Conservation (phyloP, 1,139 yeast genomes). For the Protomyces macrosporus region DNA sequence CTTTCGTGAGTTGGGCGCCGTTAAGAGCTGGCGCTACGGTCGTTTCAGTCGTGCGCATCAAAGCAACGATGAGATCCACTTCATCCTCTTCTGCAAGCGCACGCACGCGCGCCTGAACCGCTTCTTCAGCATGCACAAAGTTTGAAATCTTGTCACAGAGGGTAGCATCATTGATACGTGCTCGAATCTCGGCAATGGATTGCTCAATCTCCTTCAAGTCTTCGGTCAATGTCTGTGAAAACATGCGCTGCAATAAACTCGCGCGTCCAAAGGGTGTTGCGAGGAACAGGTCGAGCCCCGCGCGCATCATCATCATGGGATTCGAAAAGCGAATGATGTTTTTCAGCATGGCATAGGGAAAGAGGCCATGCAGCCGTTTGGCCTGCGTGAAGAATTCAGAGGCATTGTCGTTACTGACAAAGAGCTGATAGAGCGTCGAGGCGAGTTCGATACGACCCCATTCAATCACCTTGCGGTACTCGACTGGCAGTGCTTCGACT, state of each 20-base stretch:
- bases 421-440: slow-evolving; percentile 71
- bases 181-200: slow-evolving; percentile 49
- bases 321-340: slow-evolving; percentile 75
- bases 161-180: slow-evolving; percentile 39
- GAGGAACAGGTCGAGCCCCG: slow-evolving; percentile 69
- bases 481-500: slow-evolving; percentile 61
- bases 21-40: slow-evolving; percentile 29
- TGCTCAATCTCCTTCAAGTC: slow-evolving; percentile 64
- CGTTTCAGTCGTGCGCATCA: slow-evolving; percentile 33
- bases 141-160: slow-evolving; percentile 35
- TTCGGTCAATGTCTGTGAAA: slow-evolving; percentile 69
- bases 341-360: slow-evolving; percentile 72
- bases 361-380: slow-evolving; percentile 59
- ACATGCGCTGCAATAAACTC: slow-evolving; percentile 65
- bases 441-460: slow-evolving; percentile 81
- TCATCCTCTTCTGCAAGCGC: slow-evolving; percentile 33
- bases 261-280: slow-evolving; percentile 70
- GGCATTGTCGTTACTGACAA: slow-evolving; percentile 74
- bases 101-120: slow-evolving; percentile 33
- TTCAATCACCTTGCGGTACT: slow-evolving; percentile 63
- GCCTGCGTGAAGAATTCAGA: slow-evolving; percentile 66
- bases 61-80: slow-evolving; percentile 35
- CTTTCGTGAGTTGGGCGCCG: slow-evolving; percentile 30
- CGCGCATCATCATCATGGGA: slow-evolving; percentile 76
- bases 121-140: slow-evolving; percentile 35